Percentiles rank a stretch among this genome's conserved stretches.
Conservation (phyloP, 2,329 filamentous ascomycete genomes). For the Clarireedia hainanense region DNA sequence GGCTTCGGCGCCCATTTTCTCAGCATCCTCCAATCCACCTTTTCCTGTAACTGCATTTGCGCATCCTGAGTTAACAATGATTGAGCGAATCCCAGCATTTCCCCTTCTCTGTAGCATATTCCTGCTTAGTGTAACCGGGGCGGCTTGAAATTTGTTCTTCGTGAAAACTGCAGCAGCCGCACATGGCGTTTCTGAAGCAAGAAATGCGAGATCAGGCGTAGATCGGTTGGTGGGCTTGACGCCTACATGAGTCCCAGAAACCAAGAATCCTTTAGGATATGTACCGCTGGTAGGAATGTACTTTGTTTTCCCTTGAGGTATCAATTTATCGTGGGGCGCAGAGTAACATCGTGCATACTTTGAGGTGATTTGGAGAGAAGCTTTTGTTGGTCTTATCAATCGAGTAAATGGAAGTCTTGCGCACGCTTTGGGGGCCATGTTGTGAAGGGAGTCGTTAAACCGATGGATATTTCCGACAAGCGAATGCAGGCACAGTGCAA, state of each 20-base stretch:
- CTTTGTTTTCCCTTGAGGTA: conserved; percentile 78
- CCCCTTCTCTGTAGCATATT: conserved; percentile 59
- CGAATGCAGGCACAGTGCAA: no score
- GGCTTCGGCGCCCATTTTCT: conserved; percentile 71
- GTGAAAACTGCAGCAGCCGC: conserved; percentile 90
- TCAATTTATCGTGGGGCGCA: conserved; percentile 46
- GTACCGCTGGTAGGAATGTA: conserved; percentile 79
- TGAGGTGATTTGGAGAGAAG: conserved; percentile 15
- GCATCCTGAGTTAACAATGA: conserved; percentile 92
- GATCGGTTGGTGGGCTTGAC: conserved; percentile 90
- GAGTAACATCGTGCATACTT: conserved; percentile 43
- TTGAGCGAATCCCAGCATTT: conserved; percentile 65
- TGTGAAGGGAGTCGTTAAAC: neutral
- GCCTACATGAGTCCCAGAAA: conserved; percentile 81
- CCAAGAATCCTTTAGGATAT: conserved; percentile 85
- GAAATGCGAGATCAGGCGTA: conserved; percentile 82
- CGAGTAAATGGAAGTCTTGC: conserved; percentile 18
- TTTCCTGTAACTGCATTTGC: conserved; percentile 95
- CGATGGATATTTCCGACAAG: no score
- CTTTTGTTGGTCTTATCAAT: conserved; percentile 19
- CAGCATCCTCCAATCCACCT: conserved; percentile 81
- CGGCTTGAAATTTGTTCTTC: conserved; percentile 96
- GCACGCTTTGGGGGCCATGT: conserved; percentile 26
- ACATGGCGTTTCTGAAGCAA: conserved; percentile 80
- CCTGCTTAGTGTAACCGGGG: conserved; percentile 80